These are phyloP conservation scores for Ogataea paraovalis DNA, from an alignment of 805 yeast genomes.

Conservation along the genomic window DNA sequence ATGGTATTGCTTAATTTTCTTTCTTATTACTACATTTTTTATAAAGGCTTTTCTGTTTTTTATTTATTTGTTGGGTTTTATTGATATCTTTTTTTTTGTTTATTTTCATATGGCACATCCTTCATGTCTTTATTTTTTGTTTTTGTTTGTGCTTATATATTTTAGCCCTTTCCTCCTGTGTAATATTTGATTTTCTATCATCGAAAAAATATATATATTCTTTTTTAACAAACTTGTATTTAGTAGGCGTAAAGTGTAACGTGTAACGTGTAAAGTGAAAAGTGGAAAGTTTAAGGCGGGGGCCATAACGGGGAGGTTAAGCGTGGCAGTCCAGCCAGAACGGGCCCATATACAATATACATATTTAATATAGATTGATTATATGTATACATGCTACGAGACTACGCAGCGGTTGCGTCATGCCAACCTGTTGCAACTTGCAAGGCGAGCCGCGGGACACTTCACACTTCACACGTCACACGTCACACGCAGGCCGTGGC, in stretches of 20 bases:
- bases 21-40: background rate
- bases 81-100: background rate
- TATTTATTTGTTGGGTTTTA: background rate
- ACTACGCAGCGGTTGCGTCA: too few relatives aligned
- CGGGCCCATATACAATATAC: too few relatives aligned
- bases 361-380: too few relatives aligned
- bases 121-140: background rate
- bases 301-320: background rate
- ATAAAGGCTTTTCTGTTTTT: background rate
- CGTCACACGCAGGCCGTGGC: too few relatives aligned
- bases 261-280: background rate
- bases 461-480: too few relatives aligned
- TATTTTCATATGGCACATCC: background rate
- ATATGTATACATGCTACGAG: too few relatives aligned
- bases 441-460: too few relatives aligned
- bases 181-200: background rate
- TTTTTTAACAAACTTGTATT: background rate
- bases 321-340: too few relatives aligned
- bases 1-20: constrained; percentile 1
- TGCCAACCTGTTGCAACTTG: too few relatives aligned
- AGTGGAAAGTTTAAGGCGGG: background rate
- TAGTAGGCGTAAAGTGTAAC: too few relatives aligned
- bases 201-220: background rate
- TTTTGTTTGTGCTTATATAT: background rate
- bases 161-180: background rate